Conservation (phyloP, 495 filamentous ascomycete species). For the Massariosphaeria phaeospora region DNA sequence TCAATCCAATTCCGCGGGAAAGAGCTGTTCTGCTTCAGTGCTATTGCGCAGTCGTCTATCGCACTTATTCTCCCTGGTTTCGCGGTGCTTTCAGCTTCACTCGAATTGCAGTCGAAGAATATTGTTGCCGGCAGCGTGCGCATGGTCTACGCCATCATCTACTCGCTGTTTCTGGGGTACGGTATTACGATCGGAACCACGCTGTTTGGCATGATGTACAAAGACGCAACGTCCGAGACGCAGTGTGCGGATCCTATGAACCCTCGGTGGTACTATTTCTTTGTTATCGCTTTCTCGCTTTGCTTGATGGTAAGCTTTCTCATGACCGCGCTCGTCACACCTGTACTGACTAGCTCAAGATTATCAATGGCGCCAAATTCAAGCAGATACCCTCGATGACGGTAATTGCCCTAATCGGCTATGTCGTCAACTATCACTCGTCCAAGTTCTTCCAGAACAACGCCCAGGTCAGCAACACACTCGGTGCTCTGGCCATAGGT, state of each 20-base stretch:
- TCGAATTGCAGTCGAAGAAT: slow-evolving; percentile 82
- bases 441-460: slow-evolving; percentile 66
- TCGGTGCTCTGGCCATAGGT: slow-evolving; percentile 83
- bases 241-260: slow-evolving; percentile 62
- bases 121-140: slow-evolving; percentile 88
- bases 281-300: slow-evolving; percentile 75
- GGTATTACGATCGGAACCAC: slow-evolving; percentile 93
- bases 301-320: slow-evolving; percentile 74
- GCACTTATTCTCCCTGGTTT: slow-evolving; percentile 90
- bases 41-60: slow-evolving; percentile 84
- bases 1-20: slow-evolving; percentile 61
- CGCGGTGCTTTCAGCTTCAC: slow-evolving; percentile 71
- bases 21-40: slow-evolving; percentile 81
- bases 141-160: slow-evolving; percentile 94
- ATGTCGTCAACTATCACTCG: slow-evolving; percentile 78
- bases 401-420: slow-evolving; percentile 76
- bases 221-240: slow-evolving; percentile 66
- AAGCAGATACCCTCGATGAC: slow-evolving; percentile 85
- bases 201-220: slow-evolving; percentile 77
- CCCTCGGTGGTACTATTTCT: slow-evolving; percentile 62
- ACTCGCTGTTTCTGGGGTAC: slow-evolving; percentile 93
- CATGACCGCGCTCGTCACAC: too few relatives aligned
- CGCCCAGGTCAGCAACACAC: slow-evolving; percentile 74
- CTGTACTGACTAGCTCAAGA: too few relatives aligned
- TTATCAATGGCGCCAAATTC: slow-evolving; percentile 87